Evolutionary conservation across 768 basidiomycete genomes (phyloP), one percentile per base, ranked within the genome.

Genomic region (Lepiota subincarnata): DNA sequence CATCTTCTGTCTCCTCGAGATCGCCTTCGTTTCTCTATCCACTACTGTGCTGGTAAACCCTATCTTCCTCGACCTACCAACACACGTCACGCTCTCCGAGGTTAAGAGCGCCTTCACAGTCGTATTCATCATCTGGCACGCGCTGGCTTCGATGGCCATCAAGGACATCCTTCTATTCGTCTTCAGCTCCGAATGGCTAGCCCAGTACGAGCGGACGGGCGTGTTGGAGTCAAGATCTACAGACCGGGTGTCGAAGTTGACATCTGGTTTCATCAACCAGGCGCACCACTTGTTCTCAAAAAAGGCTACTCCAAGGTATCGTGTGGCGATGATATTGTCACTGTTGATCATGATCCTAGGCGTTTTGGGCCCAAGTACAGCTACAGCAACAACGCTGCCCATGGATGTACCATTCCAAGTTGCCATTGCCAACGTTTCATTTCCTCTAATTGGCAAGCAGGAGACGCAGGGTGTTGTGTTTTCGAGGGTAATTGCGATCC

Each of bases 151-250:
- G 20, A 44, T 44, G 12, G 11, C 41, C 0, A 43, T 44, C 35
- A 52, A 44, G 31, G 50, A 44, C n/a, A 44, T 52, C n/a, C 12
- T 52, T 4, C 31, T 44, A 6, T 34, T 44, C 20, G 16, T 52
- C 18, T 52, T 52, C 42, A 52, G 50, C 42, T 41, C 50, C 4
- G 50, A 52, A 16, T 52, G 50, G 50, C 43, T 52, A 34, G 50
- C 26, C n/a, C 41, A 43, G 24, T 38, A 45, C 12, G 31, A 43
- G 6, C 13, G 34, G 0, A 36, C 50, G 20, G 34, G 50, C 31
- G 39, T n/a, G 3, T 18, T 50, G 12, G 18, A 28, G 8, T 20
- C 31, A 5, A n/a, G 40, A 16, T 3, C 12, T 12, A 50, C 49
- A 16, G 49, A 50, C 11, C 24, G 38, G 3, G 49, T 50, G 11